phyloP scores from a whole-genome alignment of 768 basidiomycete species.

The Panellus pusillus region DNA sequence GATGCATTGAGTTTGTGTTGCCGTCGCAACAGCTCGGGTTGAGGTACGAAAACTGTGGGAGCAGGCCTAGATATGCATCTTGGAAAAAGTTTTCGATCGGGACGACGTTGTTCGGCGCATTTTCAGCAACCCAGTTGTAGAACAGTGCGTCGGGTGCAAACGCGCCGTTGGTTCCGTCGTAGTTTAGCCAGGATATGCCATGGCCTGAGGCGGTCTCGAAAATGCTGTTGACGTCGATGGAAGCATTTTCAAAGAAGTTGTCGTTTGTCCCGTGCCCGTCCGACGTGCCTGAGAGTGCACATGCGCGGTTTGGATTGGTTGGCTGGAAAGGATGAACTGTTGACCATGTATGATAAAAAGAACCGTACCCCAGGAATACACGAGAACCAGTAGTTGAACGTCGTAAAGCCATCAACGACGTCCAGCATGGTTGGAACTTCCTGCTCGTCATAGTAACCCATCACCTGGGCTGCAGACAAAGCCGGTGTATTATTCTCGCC shows the following conservation, averaged over 20 bases:
- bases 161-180: slow-evolving; percentile 26
- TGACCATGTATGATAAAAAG: neutral
- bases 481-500: slow-evolving; percentile 13
- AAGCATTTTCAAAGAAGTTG: slow-evolving; percentile 18
- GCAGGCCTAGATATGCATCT: slow-evolving; percentile 26
- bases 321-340: slow-evolving; percentile 14
- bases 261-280: slow-evolving; percentile 32
- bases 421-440: slow-evolving; percentile 26
- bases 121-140: slow-evolving; percentile 23
- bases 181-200: slow-evolving; percentile 29
- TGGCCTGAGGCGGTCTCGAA: slow-evolving; percentile 28
- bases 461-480: slow-evolving; percentile 25
- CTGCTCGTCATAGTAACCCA: slow-evolving; percentile 26
- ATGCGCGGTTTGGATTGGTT: slow-evolving; percentile 33
- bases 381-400: slow-evolving; percentile 34
- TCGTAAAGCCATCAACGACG: slow-evolving; percentile 27
- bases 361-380: slow-evolving; percentile 26
- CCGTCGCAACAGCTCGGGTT: slow-evolving; percentile 27
- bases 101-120: slow-evolving; percentile 23
- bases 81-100: slow-evolving; percentile 31
- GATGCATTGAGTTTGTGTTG: slow-evolving; percentile 28
- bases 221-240: slow-evolving; percentile 25
- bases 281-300: slow-evolving; percentile 29
- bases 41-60: slow-evolving; percentile 30
- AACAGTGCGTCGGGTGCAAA: slow-evolving; percentile 26